Base-by-base conservation (phyloP, 345 rosid genomes). In the Nasturtium officinale region DNA sequence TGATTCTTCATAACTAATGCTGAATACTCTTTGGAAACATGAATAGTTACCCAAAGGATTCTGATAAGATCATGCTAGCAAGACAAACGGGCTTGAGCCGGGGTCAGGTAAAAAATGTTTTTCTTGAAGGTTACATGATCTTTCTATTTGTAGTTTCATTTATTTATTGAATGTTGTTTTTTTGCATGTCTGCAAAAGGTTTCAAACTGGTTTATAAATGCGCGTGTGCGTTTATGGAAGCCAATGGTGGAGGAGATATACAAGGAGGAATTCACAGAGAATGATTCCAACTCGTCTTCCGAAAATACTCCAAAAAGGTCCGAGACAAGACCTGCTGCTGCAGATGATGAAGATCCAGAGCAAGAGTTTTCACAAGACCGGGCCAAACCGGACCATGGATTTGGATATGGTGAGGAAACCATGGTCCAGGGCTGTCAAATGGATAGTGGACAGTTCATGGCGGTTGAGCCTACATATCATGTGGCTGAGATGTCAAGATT, bases 221-320 rank as follows among this genome's bases (percentile, higher is more conserved):
- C 99, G 9, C 89, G 99, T 13, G 98, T 92, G 70, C 96, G 99
- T 33, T 89, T 96, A 9, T 96, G 98, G 99, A 96, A 96, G 83
- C 99, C 99, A 3, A 92, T 96, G 99, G 97, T 96, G 13, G 98
- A 96, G 76, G 99, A 96, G 64, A 96, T 96, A 89, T 96, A 96
- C 86, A 90, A 92, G 76, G 99, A 96, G 81, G 99, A 96, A 79
- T 83, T 78, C 57, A 95, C 87, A 12, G 98, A 89, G 79, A 74
- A 89, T 82, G 92, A 92, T 74, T 96, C 97, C 9, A 92, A 82
- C 77, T 88, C 96, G 1, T 92, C 97, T 15, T 85, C 95, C 1
- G 99, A 92, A 48, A 92, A 79, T 74, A 86, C 79, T 26, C 80
- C 80, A 17, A 89, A 82, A 76, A 76, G 69, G 13, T 83, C 82